Evolutionary conservation across 805 yeast species (phyloP).

Genomic region (Pichia kluyveri): DNA sequence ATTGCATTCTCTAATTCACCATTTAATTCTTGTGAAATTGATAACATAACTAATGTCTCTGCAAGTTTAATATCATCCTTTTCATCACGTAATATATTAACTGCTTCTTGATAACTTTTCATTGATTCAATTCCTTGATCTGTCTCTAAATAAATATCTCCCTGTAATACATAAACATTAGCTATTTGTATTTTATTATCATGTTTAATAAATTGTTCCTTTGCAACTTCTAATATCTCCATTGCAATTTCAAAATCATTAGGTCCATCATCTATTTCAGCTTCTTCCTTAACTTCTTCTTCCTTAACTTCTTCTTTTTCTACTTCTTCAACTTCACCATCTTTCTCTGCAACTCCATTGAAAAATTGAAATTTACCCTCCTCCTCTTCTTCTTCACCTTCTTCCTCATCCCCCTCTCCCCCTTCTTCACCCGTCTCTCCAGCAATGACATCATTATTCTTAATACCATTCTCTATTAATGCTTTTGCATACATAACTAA

Average conservation of each 20-base stretch:
- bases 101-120: not conserved
- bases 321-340: conserved; percentile 20
- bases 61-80: not conserved
- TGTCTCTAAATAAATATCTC: conserved; percentile 84
- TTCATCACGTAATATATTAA: not conserved
- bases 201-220: conserved; percentile 27
- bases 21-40: too few relatives aligned
- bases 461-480: conserved; percentile 66
- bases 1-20: too few relatives aligned
- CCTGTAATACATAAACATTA: conserved; percentile 69
- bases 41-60: too few relatives aligned
- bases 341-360: conserved; percentile 12
- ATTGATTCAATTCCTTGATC: conserved; percentile 29
- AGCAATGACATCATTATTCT: conserved; percentile 70
- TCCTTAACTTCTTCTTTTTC: conserved; percentile 15
- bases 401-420: conserved; percentile 6
- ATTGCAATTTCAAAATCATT: conserved; percentile 82
- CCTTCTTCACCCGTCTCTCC: conserved; percentile 22
- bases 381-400: conserved; percentile 3
- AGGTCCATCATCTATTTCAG: conserved; percentile 37
- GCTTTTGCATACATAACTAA: conserved; percentile 73
- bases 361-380: conserved; percentile 9
- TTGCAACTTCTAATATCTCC: conserved; percentile 74
- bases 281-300: conserved; percentile 15
- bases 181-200: conserved; percentile 32